Conservation (phyloP, 2,329 filamentous ascomycete species). For the Sclerotinia subarctica region DNA sequence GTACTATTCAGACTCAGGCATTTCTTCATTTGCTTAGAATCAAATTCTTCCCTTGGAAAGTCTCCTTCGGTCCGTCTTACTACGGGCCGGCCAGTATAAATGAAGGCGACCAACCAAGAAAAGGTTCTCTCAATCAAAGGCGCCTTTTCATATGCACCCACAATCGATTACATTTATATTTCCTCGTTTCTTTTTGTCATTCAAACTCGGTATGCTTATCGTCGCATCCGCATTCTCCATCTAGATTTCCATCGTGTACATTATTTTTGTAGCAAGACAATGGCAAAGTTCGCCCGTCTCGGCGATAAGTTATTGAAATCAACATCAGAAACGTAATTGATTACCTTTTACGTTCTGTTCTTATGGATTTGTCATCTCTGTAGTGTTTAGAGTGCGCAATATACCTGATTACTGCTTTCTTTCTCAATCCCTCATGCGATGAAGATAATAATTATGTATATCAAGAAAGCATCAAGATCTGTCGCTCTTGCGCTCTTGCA, state of each 20-base stretch:
- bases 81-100: neutral
- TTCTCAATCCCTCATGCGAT: neutral
- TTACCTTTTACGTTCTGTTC: neutral
- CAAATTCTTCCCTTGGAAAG: neutral
- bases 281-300: neutral
- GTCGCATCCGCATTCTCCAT: neutral
- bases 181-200: neutral
- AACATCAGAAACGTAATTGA: neutral
- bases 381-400: neutral
- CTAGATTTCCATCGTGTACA: neutral
- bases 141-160: neutral
- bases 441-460: neutral
- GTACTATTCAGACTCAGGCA: neutral
- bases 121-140: neutral
- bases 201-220: neutral
- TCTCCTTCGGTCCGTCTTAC: slow-evolving; percentile 6
- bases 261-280: too few relatives aligned
- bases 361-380: neutral
- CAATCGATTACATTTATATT: neutral
- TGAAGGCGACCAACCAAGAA: neutral
- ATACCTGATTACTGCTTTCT: neutral
- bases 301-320: neutral
- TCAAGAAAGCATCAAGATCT: neutral
- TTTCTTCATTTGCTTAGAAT: neutral
- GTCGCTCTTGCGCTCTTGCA: neutral